Evolutionary conservation across 768 basidiomycete species (phyloP).

Genomic region (Tylopilus sp.): DNA sequence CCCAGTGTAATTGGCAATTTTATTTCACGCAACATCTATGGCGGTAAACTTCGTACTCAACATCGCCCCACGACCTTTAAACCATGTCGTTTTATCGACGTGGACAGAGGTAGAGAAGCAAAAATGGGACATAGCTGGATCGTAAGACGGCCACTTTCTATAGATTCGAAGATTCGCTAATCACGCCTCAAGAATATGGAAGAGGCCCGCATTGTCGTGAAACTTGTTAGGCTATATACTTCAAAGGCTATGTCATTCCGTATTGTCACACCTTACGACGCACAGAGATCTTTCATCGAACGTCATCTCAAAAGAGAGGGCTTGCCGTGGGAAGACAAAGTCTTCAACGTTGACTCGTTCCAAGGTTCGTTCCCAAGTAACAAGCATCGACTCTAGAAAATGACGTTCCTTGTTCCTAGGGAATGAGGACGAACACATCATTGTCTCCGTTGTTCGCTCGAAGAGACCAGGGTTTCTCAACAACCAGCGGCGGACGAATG

Average conservation of each 20-base stretch:
- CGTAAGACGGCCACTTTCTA: slow-evolving; percentile 16
- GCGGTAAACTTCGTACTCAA: slow-evolving; percentile 50
- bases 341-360: slow-evolving; percentile 77
- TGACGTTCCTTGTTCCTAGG: slow-evolving; percentile 40
- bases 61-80: slow-evolving; percentile 41
- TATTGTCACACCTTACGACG: slow-evolving; percentile 80
- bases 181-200: slow-evolving; percentile 48
- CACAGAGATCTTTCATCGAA: slow-evolving; percentile 61
- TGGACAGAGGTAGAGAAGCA: slow-evolving; percentile 31
- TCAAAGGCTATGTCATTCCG: slow-evolving; percentile 44
- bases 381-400: neutral
- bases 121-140: slow-evolving; percentile 33
- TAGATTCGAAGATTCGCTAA: slow-evolving; percentile 2
- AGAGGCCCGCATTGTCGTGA: slow-evolving; percentile 52
- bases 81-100: slow-evolving; percentile 39
- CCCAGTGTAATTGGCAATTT: slow-evolving; percentile 69
- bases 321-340: slow-evolving; percentile 58
- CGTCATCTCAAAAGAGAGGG: slow-evolving; percentile 41
- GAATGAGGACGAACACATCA: slow-evolving; percentile 75
- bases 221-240: slow-evolving; percentile 52
- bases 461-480: slow-evolving; percentile 59
- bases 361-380: slow-evolving; percentile 53
- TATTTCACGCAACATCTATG: slow-evolving; percentile 66
- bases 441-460: slow-evolving; percentile 67
- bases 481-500: slow-evolving; percentile 68